Percentiles rank a stretch among this genome's conserved stretches.
These are phyloP conservation scores for Rhexocercosporidium sp. DNA, from an alignment of 2,329 filamentous ascomycete species.

Conservation along the genomic window DNA sequence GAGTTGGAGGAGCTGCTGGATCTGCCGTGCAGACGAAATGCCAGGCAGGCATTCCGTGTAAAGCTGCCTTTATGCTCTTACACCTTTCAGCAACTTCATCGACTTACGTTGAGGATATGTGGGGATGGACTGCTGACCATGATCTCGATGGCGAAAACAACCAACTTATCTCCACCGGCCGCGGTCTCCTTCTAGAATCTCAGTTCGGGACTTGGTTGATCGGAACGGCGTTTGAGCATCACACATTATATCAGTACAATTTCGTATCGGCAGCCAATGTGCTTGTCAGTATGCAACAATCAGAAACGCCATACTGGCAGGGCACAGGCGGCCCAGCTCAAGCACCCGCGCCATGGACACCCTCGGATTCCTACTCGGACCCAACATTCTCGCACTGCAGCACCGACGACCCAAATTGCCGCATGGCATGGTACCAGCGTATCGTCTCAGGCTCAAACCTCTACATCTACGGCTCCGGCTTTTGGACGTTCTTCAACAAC, in stretches of 20 bases:
- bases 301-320: neutral
- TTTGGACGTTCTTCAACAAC: neutral
- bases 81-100: too few species aligned
- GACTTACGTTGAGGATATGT: too few species aligned
- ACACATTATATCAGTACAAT: neutral
- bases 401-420: neutral
- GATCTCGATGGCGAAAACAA: neutral
- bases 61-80: too few species aligned
- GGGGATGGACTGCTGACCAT: neutral
- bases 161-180: neutral
- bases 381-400: neutral
- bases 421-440: neutral
- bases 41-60: too few species aligned
- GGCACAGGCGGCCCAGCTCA: neutral
- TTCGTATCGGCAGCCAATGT: neutral
- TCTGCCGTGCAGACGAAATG: too few species aligned
- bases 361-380: neutral
- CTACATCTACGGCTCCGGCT: neutral
- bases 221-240: neutral
- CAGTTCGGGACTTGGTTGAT: neutral
- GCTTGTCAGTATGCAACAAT: neutral
- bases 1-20: too few species aligned
- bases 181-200: neutral
- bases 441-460: neutral
- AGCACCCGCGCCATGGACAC: neutral